Base-by-base conservation (phyloP, 2,329 filamentous ascomycete species). In the Phialemoniopsis sp. region DNA sequence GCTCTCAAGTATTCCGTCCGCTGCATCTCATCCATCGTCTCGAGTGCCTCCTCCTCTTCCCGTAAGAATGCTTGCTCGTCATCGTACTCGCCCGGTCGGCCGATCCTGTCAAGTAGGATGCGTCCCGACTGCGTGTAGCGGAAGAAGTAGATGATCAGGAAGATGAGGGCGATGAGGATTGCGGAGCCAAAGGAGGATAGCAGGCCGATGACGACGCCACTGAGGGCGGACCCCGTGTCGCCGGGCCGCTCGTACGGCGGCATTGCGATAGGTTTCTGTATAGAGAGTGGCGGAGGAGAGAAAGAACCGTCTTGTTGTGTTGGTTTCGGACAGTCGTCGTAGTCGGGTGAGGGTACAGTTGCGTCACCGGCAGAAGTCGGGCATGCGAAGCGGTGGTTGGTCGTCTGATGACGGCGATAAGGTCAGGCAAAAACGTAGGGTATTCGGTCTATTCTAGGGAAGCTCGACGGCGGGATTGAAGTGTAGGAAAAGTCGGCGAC, bases 181-280 rank as follows among this genome's bases (percentile, higher is more conserved):
- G 91, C 91, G 30, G 90, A 95, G 46, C 89, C 91, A 64, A 97
- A 91, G 13, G 91, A 94, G 30, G 90, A 95, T 46, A 96, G 75
- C 57, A 98, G 82, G 51, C 91, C 93, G 60, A 98, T 97, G 63
- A 97, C 76, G 55, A 97, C 87, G 61, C 91, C 91, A 48, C 78
- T 81, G 49, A 81, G 60, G 42, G 50, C 43, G 44, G 40, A 38
- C 40, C 42, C 40, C 38, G 48, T 36, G 36, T 50, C 44, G 26
- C 37, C 29, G 32, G 30, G 31, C 13, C 30, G 29, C 34, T 29
- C 16, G 15, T 36, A 37, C 30, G 19, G 29, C 36, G 29, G 18
- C 28, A 15, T 26, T 21, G 19, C n/a, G 18, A 13, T 17, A 18
- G 18, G 13, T 13, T 13, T 19, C 16, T 17, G n/a, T 13, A 18